Evolutionary conservation across 106 monocot species (phyloP), one percentile per base, ranked within the genome.

Genomic region (Gastrodia elata): DNA sequence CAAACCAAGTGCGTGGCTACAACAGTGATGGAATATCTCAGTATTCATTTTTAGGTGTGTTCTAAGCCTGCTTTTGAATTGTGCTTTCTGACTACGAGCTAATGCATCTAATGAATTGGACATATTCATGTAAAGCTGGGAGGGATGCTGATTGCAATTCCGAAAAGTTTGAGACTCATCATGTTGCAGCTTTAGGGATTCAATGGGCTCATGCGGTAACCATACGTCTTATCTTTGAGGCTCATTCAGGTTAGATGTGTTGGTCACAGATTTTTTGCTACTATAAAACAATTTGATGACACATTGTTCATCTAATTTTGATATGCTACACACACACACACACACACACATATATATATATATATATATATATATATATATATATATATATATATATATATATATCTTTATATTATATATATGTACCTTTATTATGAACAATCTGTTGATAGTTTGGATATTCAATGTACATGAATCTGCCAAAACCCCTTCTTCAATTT

Each of bases 131-230:
- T 35, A 67, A 67, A 36, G 39, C 69, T 40, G 69, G 27, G 9
- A 81, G 74, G 41, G 82, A 84, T 37, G 13, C 28, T 34, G 15
- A 14, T 39, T 73, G 34, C 37, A 76, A 35, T 71, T 57, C 80
- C 43, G 95, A 81, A 67, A 82, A 68, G 57, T 27, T 75, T 40
- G 80, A 82, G 41, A 89, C 82, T 71, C 89, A 88, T 81, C 70
- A 90, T 38, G 74, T 79, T 59, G 82, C 92, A 81, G 96, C 96
- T 70, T 76, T 92, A 55, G 96, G 96, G 24, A 82, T 92, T 43
- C 92, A 89, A 72, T 96, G 96, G 96, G 91, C 92, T 80, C 96
- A 96, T 86, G 87, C 89, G 71, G 87, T 96, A 36, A 92, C 82
- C 27, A 83, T 90, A 22, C 92, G 96, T 68, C 92, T 96, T 59